Percentiles rank a stretch among this genome's conserved stretches.
phyloP scores from a whole-genome alignment of 352 stramenopile genomes.

The Globisporangium nodosum region DNA sequence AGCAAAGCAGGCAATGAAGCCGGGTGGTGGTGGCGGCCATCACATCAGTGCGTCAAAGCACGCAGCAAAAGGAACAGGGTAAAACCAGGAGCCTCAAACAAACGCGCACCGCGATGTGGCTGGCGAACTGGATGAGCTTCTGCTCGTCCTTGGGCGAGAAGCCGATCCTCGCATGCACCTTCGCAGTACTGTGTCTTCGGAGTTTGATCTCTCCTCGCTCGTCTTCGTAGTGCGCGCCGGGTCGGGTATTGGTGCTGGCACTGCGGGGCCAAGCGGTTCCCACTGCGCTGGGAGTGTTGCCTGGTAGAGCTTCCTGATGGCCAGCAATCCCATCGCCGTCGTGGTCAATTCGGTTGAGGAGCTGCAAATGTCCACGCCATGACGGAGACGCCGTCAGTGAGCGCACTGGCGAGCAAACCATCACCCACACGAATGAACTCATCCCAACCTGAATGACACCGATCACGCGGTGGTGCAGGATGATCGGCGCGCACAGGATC shows the following conservation, averaged over 20 bases:
- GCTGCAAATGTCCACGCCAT: conserved; percentile 12
- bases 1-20: neutral
- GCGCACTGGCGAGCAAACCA: neutral
- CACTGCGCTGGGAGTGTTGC: neutral
- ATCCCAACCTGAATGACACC: conserved; percentile 41
- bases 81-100: neutral
- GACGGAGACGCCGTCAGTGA: neutral
- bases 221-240: conserved; percentile 13
- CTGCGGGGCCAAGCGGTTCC: neutral
- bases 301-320: conserved; percentile 1
- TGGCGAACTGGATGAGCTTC: conserved; percentile 60
- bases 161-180: conserved; percentile 19
- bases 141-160: conserved; percentile 64
- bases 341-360: conserved; percentile 46
- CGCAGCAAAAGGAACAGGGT: too few species aligned
- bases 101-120: conserved; percentile 33
- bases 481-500: conserved; percentile 48
- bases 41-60: too few species aligned
- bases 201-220: conserved; percentile 31
- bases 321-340: conserved; percentile 4
- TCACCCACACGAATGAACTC: neutral
- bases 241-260: neutral
- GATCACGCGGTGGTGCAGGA: conserved; percentile 46
- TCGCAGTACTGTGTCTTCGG: conserved; percentile 23
- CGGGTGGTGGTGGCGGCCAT: neutral